Conservation (phyloP, 208 protist species). For the Novymonas esmeraldas region DNA sequence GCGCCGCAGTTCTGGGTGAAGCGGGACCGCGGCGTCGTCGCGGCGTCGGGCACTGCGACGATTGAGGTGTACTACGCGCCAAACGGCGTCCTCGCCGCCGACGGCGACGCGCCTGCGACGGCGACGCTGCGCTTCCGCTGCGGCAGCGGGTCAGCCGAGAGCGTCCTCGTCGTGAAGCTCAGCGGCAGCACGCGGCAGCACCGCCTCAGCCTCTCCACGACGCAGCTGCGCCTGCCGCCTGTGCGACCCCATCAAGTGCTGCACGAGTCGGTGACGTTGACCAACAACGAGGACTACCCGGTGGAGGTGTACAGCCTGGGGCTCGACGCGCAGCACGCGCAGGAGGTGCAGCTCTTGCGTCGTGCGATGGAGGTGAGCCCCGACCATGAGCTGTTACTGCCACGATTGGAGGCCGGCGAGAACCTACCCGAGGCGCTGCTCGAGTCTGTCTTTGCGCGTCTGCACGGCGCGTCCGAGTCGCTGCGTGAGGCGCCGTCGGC, state of each 20-base stretch:
- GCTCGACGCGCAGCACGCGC: constrained; percentile 69
- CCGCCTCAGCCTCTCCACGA: constrained; percentile 49
- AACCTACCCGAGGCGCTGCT: constrained; percentile 69
- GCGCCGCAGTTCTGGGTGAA: constrained; percentile 71
- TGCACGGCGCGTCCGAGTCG: constrained; percentile 31
- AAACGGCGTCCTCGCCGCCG: background rate
- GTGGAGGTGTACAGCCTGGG: constrained; percentile 92
- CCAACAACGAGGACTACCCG: constrained; percentile 80
- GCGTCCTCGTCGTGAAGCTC: constrained; percentile 53
- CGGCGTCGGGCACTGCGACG: constrained; percentile 50
- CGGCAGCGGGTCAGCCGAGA: constrained; percentile 47
- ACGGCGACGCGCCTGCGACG: background rate
- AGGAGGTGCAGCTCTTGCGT: constrained; percentile 75
- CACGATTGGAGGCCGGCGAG: constrained; percentile 61
- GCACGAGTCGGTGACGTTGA: constrained; percentile 68
- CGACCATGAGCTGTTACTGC: constrained; percentile 65
- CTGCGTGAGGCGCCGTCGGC: constrained; percentile 11
- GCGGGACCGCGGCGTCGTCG: constrained; percentile 69
- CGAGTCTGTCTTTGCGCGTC: constrained; percentile 56
- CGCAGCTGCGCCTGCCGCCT: constrained; percentile 64
- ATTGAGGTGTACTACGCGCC: constrained; percentile 79
- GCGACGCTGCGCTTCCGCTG: constrained; percentile 61
- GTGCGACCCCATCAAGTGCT: constrained; percentile 74
- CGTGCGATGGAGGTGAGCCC: constrained; percentile 30
- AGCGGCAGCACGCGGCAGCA: constrained; percentile 37